Conservation (phyloP, 2,329 filamentous ascomycete genomes). For the Thielaviopsis ethacetica region DNA sequence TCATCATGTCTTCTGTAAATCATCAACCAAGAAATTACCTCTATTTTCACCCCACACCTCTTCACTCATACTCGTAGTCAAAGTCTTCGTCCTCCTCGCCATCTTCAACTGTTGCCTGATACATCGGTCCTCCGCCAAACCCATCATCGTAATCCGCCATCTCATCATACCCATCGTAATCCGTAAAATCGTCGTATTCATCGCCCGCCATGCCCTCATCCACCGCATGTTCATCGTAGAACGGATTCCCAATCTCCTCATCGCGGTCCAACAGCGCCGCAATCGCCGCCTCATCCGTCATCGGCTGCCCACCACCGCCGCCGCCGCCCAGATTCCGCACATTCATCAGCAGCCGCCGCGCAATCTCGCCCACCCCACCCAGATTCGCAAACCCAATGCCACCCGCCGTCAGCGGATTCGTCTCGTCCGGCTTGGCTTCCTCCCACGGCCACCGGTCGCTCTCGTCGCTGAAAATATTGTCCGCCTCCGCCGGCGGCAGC, state of each 20-base stretch:
- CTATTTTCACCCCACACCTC: background rate
- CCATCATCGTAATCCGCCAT: background rate
- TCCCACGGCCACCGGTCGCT: conserved; percentile 28
- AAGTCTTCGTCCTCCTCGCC: background rate
- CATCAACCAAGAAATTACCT: too few species aligned
- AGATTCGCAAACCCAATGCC: background rate
- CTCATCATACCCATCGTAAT: background rate
- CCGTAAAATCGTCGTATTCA: background rate
- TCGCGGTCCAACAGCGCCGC: background rate
- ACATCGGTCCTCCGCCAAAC: background rate
- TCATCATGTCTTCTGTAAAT: too few species aligned
- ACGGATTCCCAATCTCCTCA: background rate
- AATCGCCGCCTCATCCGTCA: background rate
- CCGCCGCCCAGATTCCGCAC: conserved; percentile 4
- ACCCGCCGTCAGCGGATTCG: conserved; percentile 16
- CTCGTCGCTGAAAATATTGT: conserved; percentile 33
- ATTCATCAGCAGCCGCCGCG: conserved; percentile 9
- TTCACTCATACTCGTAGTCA: too few species aligned
- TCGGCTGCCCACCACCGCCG: background rate
- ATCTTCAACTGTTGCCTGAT: too few species aligned
- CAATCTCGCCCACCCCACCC: conserved; percentile 5
- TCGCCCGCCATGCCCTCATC: background rate
- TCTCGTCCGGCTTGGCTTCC: conserved; percentile 6
- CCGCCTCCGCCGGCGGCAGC: conserved; percentile 47
- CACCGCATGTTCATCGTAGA: background rate